Percentiles rank a stretch among this genome's conserved stretches.
These are phyloP conservation scores for Dimocarpus longan DNA, from an alignment of 345 rosid species.

Conservation along the genomic window DNA sequence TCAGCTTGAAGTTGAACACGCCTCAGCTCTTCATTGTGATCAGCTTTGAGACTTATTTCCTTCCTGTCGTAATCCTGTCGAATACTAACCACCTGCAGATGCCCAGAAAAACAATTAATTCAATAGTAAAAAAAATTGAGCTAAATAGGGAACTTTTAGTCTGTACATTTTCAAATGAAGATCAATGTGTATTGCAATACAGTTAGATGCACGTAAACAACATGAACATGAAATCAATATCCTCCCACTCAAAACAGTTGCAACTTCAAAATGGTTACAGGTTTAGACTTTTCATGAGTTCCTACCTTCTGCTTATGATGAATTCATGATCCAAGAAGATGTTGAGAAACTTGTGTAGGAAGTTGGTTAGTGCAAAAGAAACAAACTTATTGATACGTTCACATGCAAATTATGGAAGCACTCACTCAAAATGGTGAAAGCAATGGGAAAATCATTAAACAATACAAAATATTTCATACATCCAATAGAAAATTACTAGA, in stretches of 20 bases:
- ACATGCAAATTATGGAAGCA: neutral
- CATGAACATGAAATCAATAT: constrained; percentile 6
- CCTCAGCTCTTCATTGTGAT: constrained; percentile 65
- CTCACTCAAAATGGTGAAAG: neutral
- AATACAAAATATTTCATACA: neutral
- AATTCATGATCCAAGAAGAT: neutral
- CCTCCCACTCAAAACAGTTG: neutral
- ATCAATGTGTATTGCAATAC: neutral
- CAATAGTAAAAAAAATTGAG: neutral
- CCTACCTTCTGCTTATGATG: neutral
- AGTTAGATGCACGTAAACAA: neutral
- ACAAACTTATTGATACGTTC: neutral
- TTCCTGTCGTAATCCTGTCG: constrained; percentile 57
- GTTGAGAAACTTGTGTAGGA: neutral
- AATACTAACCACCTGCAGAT: constrained; percentile 47
- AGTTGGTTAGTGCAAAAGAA: neutral
- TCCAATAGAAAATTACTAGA: neutral
- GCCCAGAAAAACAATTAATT: constrained; percentile 15
- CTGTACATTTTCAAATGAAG: neutral
- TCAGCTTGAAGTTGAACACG: constrained; percentile 68
- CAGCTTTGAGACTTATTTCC: constrained; percentile 64
- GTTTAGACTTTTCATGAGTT: neutral
- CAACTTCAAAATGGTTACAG: neutral
- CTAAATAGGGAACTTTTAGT: neutral
- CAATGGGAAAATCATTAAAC: neutral